These are phyloP conservation scores for Bryum argenteum DNA, from an alignment of 225 moss, liverwort and hornwort genomes.

Conservation along the genomic window DNA sequence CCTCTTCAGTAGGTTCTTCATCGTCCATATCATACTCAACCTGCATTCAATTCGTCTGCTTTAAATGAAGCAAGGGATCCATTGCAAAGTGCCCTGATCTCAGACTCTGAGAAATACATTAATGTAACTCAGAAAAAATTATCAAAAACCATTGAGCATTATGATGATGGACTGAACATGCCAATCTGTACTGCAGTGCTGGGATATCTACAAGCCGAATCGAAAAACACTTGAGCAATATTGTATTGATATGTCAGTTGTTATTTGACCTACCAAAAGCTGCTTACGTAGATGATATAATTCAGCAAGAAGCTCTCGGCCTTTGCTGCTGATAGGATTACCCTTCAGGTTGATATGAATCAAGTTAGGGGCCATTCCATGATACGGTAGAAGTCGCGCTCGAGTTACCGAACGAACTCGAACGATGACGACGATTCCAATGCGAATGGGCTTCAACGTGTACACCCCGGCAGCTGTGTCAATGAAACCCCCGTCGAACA, in stretches of 20 bases:
- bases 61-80: slow-evolving; percentile 8
- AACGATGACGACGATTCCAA: no score
- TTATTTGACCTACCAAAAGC: slow-evolving; percentile 67
- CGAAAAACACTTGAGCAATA: slow-evolving; percentile 4
- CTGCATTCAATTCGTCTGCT: slow-evolving; percentile 37
- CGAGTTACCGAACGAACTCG: no score
- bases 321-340: slow-evolving; percentile 78
- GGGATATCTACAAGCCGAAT: slow-evolving; percentile 3
- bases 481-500: no score
- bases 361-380: slow-evolving; percentile 82
- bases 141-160: slow-evolving; percentile 12
- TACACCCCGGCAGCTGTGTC: no score
- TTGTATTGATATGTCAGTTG: slow-evolving; percentile 15
- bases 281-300: slow-evolving; percentile 85
- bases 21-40: slow-evolving; percentile 69
- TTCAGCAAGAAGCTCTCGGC: slow-evolving; percentile 65
- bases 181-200: slow-evolving; percentile 8
- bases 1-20: slow-evolving; percentile 37
- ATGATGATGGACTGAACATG: neutral
- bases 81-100: slow-evolving; percentile 1
- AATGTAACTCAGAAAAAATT: slow-evolving; percentile 2
- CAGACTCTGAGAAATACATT: slow-evolving; percentile 8
- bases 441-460: no score
- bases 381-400: no score
- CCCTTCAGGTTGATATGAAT: slow-evolving; percentile 77